Evolutionary conservation across 495 filamentous ascomycete species (phyloP), one percentile per base, ranked within the genome.

Genomic region (Aspergillus avenaceus): DNA sequence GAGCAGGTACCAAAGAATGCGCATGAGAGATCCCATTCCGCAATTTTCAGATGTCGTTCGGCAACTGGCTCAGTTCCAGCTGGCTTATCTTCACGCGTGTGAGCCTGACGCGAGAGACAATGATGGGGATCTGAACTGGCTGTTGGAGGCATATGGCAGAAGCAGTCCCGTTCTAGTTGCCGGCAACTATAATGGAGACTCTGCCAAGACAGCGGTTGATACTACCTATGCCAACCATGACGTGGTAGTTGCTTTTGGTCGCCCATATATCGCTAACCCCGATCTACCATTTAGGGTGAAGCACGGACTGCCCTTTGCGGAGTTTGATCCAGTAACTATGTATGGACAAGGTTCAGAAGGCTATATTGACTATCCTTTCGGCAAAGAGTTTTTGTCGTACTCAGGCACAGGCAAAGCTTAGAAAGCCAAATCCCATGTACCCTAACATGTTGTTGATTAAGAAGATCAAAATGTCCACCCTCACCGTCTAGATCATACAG

Each of bases 251-350:
- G 74, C 71, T 0, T 87, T 84, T 60, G 84, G 84, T 12, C 59
- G 81, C 14, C 72, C 70, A 40, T 90, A 82, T 56, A 80, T 88
- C 52, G 68, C 81, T 34, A 89, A 77, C 31, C 86, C 86, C 0
- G 86, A 89, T 61, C 59, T 90, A 46, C 71, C 77, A 2, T 85
- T 79, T 47, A 66, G 82, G 43, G 43, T 88, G 11, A 57, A 65
- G 52, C 64, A 82, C 26, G 77, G 74, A 0, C 67, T 86, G 23
- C 50, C 59, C 36, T 60, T 88, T 31, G 73, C 54, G 12, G 54
- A 55, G 32, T 87, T 84, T 56, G 56, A 86, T 41, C 63, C 77
- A 8, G 51, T 54, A 0, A 77, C 71, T 0, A 88, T 88, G 56
- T 88, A 88, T 51, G 32, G 27, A 0, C 29, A 42, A 8, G 56